Evolutionary conservation across 768 basidiomycete species (phyloP).

Genomic region (Calocera viscosa): DNA sequence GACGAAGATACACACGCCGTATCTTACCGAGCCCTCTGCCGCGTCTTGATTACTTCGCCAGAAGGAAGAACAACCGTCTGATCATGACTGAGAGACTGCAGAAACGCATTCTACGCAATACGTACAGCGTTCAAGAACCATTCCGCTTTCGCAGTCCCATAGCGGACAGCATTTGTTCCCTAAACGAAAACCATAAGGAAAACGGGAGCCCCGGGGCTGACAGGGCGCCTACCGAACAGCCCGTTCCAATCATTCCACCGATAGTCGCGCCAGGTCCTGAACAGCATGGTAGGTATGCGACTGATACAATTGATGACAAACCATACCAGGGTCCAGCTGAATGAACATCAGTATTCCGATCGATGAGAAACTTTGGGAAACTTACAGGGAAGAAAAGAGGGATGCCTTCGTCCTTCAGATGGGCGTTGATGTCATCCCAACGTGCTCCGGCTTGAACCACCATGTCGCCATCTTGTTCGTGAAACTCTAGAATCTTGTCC

Average conservation of each 20-base stretch:
- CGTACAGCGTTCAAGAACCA: conserved; percentile 74
- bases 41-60: conserved; percentile 84
- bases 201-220: not conserved
- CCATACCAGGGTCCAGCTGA: conserved; percentile 51
- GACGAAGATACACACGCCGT: not conserved
- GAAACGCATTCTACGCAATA: conserved; percentile 10
- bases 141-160: conserved; percentile 77
- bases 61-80: conserved; percentile 82
- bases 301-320: conserved; percentile 36
- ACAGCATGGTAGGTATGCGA: conserved; percentile 20
- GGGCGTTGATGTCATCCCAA: conserved; percentile 68
- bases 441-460: conserved; percentile 61
- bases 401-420: conserved; percentile 56
- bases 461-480: conserved; percentile 62
- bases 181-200: conserved; percentile 12
- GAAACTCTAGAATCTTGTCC: conserved; percentile 63
- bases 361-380: not conserved
- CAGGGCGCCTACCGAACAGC: conserved; percentile 66
- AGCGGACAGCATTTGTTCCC: conserved; percentile 65
- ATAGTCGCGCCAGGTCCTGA: conserved; percentile 68
- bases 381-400: conserved; percentile 78
- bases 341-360: not conserved
- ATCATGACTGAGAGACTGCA: conserved; percentile 2
- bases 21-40: conserved; percentile 27
- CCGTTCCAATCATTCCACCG: conserved; percentile 80